Evolutionary conservation across 108 stramenopile species (phyloP).

Genomic region (Cylindrotheca closterium): DNA sequence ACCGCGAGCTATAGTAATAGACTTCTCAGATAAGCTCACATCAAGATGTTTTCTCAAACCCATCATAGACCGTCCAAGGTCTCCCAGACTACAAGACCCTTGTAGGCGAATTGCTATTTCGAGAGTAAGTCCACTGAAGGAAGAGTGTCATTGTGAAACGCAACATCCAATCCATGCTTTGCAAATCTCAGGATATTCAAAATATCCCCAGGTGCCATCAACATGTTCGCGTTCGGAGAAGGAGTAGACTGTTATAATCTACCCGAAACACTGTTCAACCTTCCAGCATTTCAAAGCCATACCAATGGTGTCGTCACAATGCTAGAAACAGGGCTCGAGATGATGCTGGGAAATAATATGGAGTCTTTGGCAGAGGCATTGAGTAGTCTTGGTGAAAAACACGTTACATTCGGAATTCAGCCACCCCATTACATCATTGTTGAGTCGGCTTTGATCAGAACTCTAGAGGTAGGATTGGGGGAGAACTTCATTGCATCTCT

Average conservation of each 20-base stretch:
- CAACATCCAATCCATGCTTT: neutral
- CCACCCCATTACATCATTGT: conserved; percentile 15
- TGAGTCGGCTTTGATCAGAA: conserved; percentile 15
- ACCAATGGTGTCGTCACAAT: conserved; percentile 1
- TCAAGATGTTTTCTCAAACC: neutral
- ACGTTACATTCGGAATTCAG: conserved; percentile 14
- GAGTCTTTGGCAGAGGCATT: conserved; percentile 1
- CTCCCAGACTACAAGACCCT: neutral
- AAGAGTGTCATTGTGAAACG: neutral
- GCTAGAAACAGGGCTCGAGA: conserved; percentile 4
- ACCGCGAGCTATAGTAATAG: no score
- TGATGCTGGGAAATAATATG: conserved; percentile 7
- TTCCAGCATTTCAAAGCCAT: conserved; percentile 2
- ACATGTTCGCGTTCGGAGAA: conserved; percentile 7
- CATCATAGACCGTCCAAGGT: neutral
- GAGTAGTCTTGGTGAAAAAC: neutral
- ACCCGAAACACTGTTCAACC: conserved; percentile 4
- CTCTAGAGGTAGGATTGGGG: conserved; percentile 4
- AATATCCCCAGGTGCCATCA: conserved; percentile 9
- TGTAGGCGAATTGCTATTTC: neutral
- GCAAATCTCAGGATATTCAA: conserved; percentile 12
- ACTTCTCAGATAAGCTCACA: no score
- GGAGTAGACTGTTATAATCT: neutral
- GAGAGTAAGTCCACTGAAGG: neutral
- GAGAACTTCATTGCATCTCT: conserved; percentile 7